Evolutionary conservation across 306 rosid genomes (phyloP).

Genomic region (Pyrus betulifolia): DNA sequence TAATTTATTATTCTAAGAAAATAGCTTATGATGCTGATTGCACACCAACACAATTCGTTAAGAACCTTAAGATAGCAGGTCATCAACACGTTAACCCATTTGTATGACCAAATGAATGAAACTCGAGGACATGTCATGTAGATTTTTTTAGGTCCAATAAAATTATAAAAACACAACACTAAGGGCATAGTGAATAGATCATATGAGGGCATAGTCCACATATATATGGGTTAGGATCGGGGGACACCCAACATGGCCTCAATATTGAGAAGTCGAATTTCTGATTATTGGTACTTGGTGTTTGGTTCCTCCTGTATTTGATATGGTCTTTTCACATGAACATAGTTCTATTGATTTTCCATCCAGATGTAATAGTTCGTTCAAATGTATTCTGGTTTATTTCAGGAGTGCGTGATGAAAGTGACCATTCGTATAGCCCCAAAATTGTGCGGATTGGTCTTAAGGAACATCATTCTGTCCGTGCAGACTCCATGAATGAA

Average conservation of each 20-base stretch:
- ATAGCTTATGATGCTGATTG: neutral
- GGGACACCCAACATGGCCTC: neutral
- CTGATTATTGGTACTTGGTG: no score
- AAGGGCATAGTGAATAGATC: neutral
- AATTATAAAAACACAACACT: neutral
- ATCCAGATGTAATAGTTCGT: neutral
- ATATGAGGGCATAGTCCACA: neutral
- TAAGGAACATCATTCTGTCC: slow-evolving; percentile 82
- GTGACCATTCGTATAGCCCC: slow-evolving; percentile 62
- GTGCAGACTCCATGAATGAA: slow-evolving; percentile 66
- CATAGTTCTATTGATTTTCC: neutral
- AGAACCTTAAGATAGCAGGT: no score
- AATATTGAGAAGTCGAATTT: neutral
- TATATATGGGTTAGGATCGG: no score
- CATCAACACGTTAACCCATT: no score
- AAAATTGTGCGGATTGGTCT: slow-evolving; percentile 90
- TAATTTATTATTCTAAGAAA: neutral
- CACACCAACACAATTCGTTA: no score
- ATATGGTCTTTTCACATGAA: no score
- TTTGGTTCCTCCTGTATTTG: no score
- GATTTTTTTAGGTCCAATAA: no score
- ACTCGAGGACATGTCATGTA: no score
- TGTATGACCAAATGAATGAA: no score
- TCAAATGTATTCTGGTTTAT: slow-evolving; percentile 9
- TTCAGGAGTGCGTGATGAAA: slow-evolving; percentile 89